Evolutionary conservation across 2,329 filamentous ascomycete species (phyloP).

Genomic region (Metarhizium album): DNA sequence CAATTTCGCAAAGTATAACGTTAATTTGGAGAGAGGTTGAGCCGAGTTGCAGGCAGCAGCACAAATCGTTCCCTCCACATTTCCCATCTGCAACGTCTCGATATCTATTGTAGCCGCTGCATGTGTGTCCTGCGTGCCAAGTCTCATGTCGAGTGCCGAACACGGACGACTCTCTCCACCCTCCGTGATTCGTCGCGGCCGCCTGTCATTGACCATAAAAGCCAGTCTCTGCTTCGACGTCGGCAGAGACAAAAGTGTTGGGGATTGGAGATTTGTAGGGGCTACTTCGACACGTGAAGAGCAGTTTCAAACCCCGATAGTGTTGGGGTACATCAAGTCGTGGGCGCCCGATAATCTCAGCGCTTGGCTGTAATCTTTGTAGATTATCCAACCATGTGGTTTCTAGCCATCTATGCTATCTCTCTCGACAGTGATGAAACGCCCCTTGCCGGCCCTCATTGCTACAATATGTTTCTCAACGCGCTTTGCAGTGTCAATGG

Average conservation of each 20-base stretch:
- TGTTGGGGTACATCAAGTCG: constrained; percentile 15
- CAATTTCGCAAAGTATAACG: not conserved
- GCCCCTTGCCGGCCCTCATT: constrained; percentile 36
- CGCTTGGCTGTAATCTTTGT: not conserved
- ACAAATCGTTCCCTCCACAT: no score
- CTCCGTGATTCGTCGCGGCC: no score
- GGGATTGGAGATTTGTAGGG: not conserved
- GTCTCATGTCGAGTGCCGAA: no score
- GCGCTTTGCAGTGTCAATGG: constrained; percentile 25
- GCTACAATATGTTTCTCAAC: constrained; percentile 38
- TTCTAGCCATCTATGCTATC: constrained; percentile 17
- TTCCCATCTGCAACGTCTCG: no score
- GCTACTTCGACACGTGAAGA: not conserved
- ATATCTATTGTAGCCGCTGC: no score
- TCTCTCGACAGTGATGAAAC: constrained; percentile 37
- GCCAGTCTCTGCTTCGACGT: no score
- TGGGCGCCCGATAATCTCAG: not conserved
- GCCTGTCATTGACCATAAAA: not conserved
- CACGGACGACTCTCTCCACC: no score
- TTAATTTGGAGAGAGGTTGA: no score
- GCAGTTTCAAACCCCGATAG: constrained; percentile 15
- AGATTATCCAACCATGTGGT: not conserved
- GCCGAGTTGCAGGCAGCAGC: no score
- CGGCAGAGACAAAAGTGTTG: not conserved
- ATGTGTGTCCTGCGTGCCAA: no score